Base-by-base conservation (phyloP, 2,329 filamentous ascomycete species). In the Aspergillus fijiensis region DNA sequence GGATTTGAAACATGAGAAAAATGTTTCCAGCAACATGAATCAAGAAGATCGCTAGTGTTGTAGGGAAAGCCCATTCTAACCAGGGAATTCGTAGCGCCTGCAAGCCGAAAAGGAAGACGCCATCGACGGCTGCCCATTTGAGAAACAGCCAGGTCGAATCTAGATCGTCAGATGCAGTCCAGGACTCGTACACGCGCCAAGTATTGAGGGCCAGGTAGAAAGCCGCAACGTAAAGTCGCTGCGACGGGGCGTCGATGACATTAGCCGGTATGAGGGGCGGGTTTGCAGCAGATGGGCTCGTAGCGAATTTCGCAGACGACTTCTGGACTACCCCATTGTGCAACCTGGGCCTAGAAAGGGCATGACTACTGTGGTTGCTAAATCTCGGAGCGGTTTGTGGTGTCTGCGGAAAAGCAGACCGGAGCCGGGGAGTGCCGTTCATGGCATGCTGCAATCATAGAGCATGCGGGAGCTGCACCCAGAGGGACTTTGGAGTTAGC, bases 81-180 rank as follows among this genome's bases (percentile, higher is more conserved):
- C 95, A 99, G 60, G 95, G 95, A 83, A 99, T 96, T 74, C 91
- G 87, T 69, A 99, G 77, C 66, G 90, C 85, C 19, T 96, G 94
- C 57, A 99, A 79, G 7, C 90, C 90, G 74, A 96, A 96, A 64
- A 98, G 82, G 74, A 93, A 97, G 25, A 89, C 77, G 62, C 90
- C 89, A 78, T 99, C 95, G 64, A 99, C 85, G 60, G 87, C 82
- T 63, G 91, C 85, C 95, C 95, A 99, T 84, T 98, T 99, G 71
- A 96, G 80, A 72, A 97, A 97, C 52, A 94, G 84, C 84, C 87
- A 90, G 63, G 95, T 88, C n/a, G 93, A 96, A 70, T 92, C 89
- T 60, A 90, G 86, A 65, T 96, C 91, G 65, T 94, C 90, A 59
- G 93, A 88, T 45, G 92, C 83, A 59, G 85, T 86, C 65, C 87